Evolutionary conservation across 208 protist species (phyloP), one percentile per base, ranked within the genome.

Genomic region (Acanthamoeba royreba): DNA sequence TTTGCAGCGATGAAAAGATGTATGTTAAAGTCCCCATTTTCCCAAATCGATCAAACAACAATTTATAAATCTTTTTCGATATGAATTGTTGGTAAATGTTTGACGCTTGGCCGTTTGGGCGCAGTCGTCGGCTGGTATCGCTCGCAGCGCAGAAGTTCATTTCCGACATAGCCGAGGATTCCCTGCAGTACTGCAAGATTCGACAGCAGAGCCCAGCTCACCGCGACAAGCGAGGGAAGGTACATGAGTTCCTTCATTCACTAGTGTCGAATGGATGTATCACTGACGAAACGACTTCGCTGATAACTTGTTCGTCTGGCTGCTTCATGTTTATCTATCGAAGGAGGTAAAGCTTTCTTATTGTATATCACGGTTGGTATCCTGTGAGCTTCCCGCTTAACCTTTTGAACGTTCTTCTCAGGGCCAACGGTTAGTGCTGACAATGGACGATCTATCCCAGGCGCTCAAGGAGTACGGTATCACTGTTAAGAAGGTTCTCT

Each of bases 71-170:
- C n/a, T n/a, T n/a, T n/a, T n/a, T n/a, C n/a, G n/a, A n/a, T n/a
- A n/a, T n/a, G n/a, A n/a, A n/a, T n/a, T n/a, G n/a, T n/a, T n/a
- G n/a, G n/a, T n/a, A n/a, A n/a, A n/a, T n/a, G n/a, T n/a, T n/a
- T n/a, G n/a, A n/a, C n/a, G n/a, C n/a, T n/a, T n/a, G n/a, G n/a
- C n/a, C n/a, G n/a, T n/a, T n/a, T n/a, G n/a, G n/a, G n/a, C n/a
- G n/a, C 81, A 96, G 95, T 13, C 94, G 94, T 42, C 92, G 95
- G 72, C 49, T 96, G 31, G 86, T 96, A 35, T 55, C 94, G 43
- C 45, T 96, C 2, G 95, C 95, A 52, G 89, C 95, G 38, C 93
- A 96, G 88, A 96, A 96, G 58, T 96, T 96, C 86, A 83, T 96
- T 35, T 53, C 95, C 4, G 95, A 96, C 66, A 87, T 96, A 4